A percentile compares a stretch with the other conserved stretches of the same genome.
Evolutionary conservation across 2,329 filamentous ascomycete species (phyloP).

Genomic region (Remersonia thermophila): DNA sequence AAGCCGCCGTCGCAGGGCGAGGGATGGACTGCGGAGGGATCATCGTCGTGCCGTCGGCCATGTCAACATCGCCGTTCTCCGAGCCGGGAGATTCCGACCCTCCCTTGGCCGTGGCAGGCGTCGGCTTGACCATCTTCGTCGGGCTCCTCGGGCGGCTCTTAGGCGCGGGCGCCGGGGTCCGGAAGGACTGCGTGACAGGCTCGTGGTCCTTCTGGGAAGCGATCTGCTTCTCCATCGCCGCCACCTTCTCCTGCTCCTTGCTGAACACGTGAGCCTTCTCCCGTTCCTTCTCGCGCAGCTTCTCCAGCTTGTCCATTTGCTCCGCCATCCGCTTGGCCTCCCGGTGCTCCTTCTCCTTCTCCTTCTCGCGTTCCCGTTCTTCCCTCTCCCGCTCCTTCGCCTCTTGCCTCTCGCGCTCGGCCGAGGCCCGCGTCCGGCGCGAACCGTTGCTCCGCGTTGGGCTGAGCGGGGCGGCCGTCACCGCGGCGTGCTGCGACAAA

Average conservation of each 20-base stretch:
- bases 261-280: constrained; percentile 12
- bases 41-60: constrained; percentile 39
- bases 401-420: constrained; percentile 44
- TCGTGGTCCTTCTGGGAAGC: constrained; percentile 42
- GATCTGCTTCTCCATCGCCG: constrained; percentile 36
- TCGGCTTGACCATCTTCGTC: constrained; percentile 34
- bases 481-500: constrained; percentile 27
- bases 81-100: constrained; percentile 19
- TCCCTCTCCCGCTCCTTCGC: constrained; percentile 48
- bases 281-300: constrained; percentile 41
- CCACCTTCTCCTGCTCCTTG: constrained; percentile 17
- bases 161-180: constrained; percentile 21
- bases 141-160: constrained; percentile 25
- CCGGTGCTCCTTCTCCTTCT: constrained; percentile 36
- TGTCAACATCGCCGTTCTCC: constrained; percentile 40
- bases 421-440: constrained; percentile 44
- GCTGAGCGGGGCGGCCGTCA: constrained; percentile 27
- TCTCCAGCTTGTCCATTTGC: constrained; percentile 55
- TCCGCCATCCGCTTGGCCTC: constrained; percentile 52
- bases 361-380: constrained; percentile 49
- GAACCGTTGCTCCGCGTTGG: constrained; percentile 29
- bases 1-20: constrained; percentile 37
- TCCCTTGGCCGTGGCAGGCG: constrained; percentile 37
- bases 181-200: constrained; percentile 9
- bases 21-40: constrained; percentile 52